A percentile compares a stretch with the other conserved stretches of the same genome.
Evolutionary conservation across 2,329 filamentous ascomycete species (phyloP).

Genomic region (Aureobasidium sp.): DNA sequence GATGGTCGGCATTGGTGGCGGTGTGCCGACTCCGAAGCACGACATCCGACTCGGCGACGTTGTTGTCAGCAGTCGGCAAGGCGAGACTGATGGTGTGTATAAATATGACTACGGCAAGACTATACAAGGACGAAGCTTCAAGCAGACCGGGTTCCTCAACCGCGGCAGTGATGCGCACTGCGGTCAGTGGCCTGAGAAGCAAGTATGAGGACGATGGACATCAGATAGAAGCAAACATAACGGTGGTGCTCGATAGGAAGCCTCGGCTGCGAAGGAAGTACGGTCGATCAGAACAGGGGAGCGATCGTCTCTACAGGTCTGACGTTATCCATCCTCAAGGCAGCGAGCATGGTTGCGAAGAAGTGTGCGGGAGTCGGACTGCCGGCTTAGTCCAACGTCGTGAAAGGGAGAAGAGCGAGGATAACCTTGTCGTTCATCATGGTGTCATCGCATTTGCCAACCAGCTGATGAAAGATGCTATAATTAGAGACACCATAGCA

Average conservation of each 20-base stretch:
- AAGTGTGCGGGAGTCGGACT: not conserved
- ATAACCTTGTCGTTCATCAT: slow-evolving; percentile 29
- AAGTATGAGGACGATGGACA: not conserved
- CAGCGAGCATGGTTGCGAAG: not conserved
- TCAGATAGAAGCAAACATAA: not conserved
- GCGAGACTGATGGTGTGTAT: slow-evolving; percentile 21
- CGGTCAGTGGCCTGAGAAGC: not conserved
- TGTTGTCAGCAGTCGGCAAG: slow-evolving; percentile 23
- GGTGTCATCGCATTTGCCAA: slow-evolving; percentile 37
- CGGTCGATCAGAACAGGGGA: not conserved
- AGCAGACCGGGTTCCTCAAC: not conserved
- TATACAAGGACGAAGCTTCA: not conserved
- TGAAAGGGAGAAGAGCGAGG: not conserved
- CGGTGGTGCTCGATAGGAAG: not conserved
- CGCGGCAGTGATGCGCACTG: not conserved
- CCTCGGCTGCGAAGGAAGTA: not conserved
- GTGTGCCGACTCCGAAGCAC: slow-evolving; percentile 18
- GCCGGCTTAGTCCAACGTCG: not conserved
- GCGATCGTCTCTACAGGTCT: not conserved
- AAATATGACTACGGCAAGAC: slow-evolving; percentile 25
- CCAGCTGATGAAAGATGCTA: slow-evolving; percentile 18
- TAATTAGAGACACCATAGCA: not conserved
- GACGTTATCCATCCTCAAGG: not conserved
- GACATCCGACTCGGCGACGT: slow-evolving; percentile 28
- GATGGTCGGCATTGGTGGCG: slow-evolving; percentile 25